A percentile compares a stretch with the other conserved stretches of the same genome.
phyloP scores from a whole-genome alignment of 805 yeast species.

The Starmera amethionina region DNA sequence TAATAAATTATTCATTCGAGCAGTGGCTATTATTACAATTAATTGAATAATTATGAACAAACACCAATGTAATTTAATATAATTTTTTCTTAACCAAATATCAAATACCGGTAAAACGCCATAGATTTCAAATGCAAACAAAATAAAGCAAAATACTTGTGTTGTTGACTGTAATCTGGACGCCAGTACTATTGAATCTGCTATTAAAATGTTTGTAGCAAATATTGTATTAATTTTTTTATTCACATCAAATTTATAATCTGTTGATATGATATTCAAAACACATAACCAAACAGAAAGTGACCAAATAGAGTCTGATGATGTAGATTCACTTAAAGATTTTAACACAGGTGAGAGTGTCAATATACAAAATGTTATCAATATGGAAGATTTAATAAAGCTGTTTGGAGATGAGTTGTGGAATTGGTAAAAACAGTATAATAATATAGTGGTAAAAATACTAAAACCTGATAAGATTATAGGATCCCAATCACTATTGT shows the following conservation, averaged over 20 bases:
- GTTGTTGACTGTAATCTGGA: conserved; percentile 71
- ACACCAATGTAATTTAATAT: conserved; percentile 12
- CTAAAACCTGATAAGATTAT: conserved; percentile 28
- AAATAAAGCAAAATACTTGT: conserved; percentile 75
- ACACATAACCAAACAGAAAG: conserved; percentile 71
- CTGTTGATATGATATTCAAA: conserved; percentile 56
- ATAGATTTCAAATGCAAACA: conserved; percentile 60
- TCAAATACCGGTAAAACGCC: conserved; percentile 68
- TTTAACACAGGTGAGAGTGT: conserved; percentile 85
- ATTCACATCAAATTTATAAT: conserved; percentile 47
- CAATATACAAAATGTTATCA: conserved; percentile 61
- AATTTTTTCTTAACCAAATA: conserved; percentile 38
- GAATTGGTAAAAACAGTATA: neutral
- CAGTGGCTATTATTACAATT: conserved; percentile 23
- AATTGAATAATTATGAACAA: conserved; percentile 4
- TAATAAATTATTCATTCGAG: conserved; percentile 29
- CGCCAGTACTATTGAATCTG: conserved; percentile 83
- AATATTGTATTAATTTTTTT: conserved; percentile 35
- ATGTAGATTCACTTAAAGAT: conserved; percentile 78
- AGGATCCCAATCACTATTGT: conserved; percentile 41
- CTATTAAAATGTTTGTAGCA: conserved; percentile 73
- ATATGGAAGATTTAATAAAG: conserved; percentile 50
- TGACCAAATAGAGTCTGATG: conserved; percentile 95
- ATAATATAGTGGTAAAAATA: conserved; percentile 21
- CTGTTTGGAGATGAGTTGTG: neutral